Percentiles rank a stretch among this genome's conserved stretches.
phyloP scores from a whole-genome alignment of 768 basidiomycete genomes.

The Saitozyma sp. region DNA sequence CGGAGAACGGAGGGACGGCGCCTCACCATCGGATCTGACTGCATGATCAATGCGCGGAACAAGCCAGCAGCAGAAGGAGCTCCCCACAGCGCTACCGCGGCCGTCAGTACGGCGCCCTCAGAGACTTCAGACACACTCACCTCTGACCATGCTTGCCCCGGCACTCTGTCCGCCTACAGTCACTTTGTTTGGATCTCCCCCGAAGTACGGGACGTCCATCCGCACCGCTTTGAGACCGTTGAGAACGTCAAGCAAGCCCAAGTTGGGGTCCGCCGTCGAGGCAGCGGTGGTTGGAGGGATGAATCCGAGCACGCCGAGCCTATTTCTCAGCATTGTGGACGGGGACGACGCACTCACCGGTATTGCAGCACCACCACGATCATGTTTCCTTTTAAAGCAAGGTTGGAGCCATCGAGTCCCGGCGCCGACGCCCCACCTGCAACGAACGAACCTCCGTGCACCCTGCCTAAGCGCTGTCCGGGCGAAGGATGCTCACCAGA shows the following conservation, averaged over 20 bases:
- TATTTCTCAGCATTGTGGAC: constrained; percentile 36
- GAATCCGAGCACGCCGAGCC: constrained; percentile 62
- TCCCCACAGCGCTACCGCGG: constrained; percentile 62
- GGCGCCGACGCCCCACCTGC: constrained; percentile 69
- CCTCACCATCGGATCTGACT: constrained; percentile 82
- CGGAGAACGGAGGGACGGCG: neutral
- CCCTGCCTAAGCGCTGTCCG: constrained; percentile 56
- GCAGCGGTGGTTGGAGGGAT: constrained; percentile 59
- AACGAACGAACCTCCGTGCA: constrained; percentile 82
- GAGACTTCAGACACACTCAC: constrained; percentile 22
- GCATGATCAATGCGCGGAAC: constrained; percentile 75
- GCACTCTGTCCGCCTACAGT: constrained; percentile 81
- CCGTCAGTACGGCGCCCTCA: neutral
- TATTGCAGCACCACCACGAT: constrained; percentile 83
- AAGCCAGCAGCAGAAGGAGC: constrained; percentile 68
- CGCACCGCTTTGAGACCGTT: constrained; percentile 69
- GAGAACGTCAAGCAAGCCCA: constrained; percentile 56
- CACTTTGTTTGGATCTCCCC: constrained; percentile 62
- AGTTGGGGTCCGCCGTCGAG: constrained; percentile 57
- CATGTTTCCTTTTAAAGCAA: constrained; percentile 67
- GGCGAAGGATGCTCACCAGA: constrained; percentile 37
- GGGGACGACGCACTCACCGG: constrained; percentile 58
- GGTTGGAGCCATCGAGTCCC: constrained; percentile 73
- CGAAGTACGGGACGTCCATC: constrained; percentile 62
- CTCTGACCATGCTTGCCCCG: constrained; percentile 73